These are phyloP conservation scores for Mesembryanthemum crystallinum DNA, from an alignment of 148 eudicot genomes.

Conservation along the genomic window DNA sequence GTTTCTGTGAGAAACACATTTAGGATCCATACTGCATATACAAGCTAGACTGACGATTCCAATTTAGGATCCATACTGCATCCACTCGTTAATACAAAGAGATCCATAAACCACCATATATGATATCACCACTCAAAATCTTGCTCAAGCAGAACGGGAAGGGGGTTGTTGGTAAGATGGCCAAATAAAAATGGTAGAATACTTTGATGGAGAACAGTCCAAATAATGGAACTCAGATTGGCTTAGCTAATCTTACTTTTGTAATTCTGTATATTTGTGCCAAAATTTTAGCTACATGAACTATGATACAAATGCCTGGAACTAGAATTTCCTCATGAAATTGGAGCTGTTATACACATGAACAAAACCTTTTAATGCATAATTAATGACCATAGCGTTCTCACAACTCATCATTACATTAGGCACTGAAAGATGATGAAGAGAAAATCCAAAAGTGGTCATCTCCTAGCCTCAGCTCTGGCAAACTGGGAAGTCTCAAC, in stretches of 20 bases:
- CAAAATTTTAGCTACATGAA: conserved; percentile 18
- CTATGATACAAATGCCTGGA: conserved; percentile 19
- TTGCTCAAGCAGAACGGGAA: too few relatives aligned
- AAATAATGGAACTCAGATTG: not conserved
- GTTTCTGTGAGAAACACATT: too few relatives aligned
- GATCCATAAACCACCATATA: too few relatives aligned
- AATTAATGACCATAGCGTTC: conserved; percentile 14
- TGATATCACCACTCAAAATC: too few relatives aligned
- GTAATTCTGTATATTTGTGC: not conserved
- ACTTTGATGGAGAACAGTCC: not conserved
- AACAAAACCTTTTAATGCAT: conserved; percentile 9
- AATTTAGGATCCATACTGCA: too few relatives aligned
- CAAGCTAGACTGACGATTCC: too few relatives aligned
- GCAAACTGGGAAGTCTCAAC: not conserved
- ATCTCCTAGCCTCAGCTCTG: conserved; percentile 4
- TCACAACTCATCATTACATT: conserved; percentile 16
- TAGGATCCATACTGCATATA: too few relatives aligned
- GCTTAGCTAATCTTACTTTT: conserved; percentile 2
- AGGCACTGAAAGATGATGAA: conserved; percentile 13
- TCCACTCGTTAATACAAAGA: too few relatives aligned
- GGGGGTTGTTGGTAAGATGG: too few relatives aligned
- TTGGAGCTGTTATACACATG: conserved; percentile 1
- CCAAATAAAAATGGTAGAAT: not conserved
- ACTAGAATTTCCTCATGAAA: conserved; percentile 13
- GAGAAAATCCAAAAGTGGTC: conserved; percentile 10